These are phyloP conservation scores for Fusarium metavorans DNA, from an alignment of 2,329 filamentous ascomycete genomes.

Conservation along the genomic window DNA sequence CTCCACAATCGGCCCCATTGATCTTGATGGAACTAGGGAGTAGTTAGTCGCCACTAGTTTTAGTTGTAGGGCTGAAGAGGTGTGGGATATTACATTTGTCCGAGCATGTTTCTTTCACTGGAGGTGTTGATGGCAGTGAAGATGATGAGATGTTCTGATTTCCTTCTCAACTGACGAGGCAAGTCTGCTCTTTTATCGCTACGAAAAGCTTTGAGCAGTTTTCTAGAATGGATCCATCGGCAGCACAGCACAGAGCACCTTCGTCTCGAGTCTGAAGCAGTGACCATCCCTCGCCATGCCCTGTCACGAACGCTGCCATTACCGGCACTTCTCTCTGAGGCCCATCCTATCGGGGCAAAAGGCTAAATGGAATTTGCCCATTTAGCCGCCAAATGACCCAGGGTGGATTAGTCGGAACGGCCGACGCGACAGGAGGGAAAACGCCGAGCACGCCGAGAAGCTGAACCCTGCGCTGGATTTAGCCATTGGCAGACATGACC, in stretches of 20 bases:
- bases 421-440: not conserved
- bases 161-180: not conserved
- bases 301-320: not conserved
- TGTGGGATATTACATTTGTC: slow-evolving; percentile 11
- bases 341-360: slow-evolving; percentile 20
- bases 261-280: not conserved
- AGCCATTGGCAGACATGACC: not conserved
- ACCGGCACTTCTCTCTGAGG: not conserved
- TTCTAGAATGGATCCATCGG: slow-evolving; percentile 5
- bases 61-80: not conserved
- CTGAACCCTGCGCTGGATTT: not conserved
- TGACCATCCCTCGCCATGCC: not conserved
- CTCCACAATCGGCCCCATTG: slow-evolving; percentile 55
- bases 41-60: not conserved
- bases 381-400: slow-evolving; percentile 20
- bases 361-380: slow-evolving; percentile 19
- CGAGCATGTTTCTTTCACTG: slow-evolving; percentile 18
- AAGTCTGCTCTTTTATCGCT: slow-evolving; percentile 5
- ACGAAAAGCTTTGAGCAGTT: not conserved
- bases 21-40: slow-evolving; percentile 49
- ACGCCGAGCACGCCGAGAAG: slow-evolving; percentile 21
- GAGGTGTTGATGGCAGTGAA: not conserved
- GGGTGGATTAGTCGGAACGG: slow-evolving; percentile 3
- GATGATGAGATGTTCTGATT: not conserved
- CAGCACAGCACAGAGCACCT: slow-evolving; percentile 1